Conservation (phyloP, 805 yeast genomes). For the Yarrowia alimentaria region DNA sequence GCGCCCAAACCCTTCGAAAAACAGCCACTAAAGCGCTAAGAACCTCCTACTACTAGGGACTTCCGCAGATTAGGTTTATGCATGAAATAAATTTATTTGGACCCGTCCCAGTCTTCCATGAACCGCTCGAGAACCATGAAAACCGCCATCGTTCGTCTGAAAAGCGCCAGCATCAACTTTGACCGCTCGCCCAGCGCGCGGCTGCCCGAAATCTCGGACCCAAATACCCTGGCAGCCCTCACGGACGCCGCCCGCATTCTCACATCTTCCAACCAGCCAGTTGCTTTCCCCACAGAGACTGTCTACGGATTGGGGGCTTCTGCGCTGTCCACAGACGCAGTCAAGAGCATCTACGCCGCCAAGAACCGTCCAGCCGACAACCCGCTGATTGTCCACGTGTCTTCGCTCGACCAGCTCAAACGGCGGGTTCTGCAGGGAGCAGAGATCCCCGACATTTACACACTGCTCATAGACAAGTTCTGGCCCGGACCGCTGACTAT, state of each 20-base stretch:
- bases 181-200: constrained; percentile 34
- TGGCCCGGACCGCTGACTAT: constrained; percentile 99
- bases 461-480: constrained; percentile 59
- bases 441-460: constrained; percentile 65
- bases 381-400: constrained; percentile 86
- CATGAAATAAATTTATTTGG: no score
- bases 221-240: constrained; percentile 52
- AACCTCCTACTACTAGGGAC: no score
- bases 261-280: constrained; percentile 53
- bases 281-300: constrained; percentile 96
- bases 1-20: no score
- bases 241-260: constrained; percentile 59
- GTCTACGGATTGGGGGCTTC: constrained; percentile 96
- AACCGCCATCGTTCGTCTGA: constrained; percentile 51
- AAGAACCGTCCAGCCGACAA: constrained; percentile 95
- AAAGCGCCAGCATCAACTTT: constrained; percentile 51
- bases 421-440: constrained; percentile 51
- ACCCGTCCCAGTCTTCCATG: no score
- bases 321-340: constrained; percentile 70
- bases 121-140: constrained; percentile 22
- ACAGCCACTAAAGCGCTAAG: no score
- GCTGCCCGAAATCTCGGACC: constrained; percentile 45
- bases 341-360: constrained; percentile 73
- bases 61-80: no score
- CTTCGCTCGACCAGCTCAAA: constrained; percentile 70